phyloP scores from a whole-genome alignment of 169 alveolate genomes.

The Toxoplasma gondii region DNA sequence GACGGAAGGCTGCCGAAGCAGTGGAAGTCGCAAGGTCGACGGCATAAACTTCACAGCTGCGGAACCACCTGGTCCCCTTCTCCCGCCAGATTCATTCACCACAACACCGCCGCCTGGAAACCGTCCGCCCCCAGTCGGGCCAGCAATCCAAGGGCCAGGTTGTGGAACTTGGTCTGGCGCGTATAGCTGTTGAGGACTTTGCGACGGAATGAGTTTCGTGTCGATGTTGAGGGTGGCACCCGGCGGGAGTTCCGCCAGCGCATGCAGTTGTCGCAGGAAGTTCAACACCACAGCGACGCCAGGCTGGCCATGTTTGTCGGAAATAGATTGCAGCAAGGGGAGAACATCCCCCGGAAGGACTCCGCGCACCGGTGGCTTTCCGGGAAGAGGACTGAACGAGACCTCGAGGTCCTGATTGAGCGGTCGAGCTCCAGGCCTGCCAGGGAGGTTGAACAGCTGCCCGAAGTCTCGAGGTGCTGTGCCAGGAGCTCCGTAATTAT shows the following conservation, averaged over 20 bases:
- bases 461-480: constrained; percentile 13
- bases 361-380: background rate
- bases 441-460: background rate
- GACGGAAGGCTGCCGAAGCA: background rate
- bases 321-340: constrained; percentile 14
- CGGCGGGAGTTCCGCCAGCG: constrained; percentile 20
- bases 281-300: background rate
- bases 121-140: background rate
- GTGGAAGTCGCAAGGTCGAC: background rate
- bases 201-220: constrained; percentile 10
- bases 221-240: constrained; percentile 14
- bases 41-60: background rate
- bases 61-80: background rate
- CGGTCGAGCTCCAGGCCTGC: background rate
- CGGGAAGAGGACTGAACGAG: background rate
- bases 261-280: background rate
- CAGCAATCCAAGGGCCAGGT: background rate
- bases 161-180: background rate
- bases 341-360: background rate
- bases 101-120: background rate
- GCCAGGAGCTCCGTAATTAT: background rate
- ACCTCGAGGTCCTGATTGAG: background rate
- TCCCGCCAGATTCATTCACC: background rate
- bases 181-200: background rate
- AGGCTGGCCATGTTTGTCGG: constrained; percentile 43